Evolutionary conservation across 106 monocot species (phyloP).

Genomic region (Platanthera guangdongensis): DNA sequence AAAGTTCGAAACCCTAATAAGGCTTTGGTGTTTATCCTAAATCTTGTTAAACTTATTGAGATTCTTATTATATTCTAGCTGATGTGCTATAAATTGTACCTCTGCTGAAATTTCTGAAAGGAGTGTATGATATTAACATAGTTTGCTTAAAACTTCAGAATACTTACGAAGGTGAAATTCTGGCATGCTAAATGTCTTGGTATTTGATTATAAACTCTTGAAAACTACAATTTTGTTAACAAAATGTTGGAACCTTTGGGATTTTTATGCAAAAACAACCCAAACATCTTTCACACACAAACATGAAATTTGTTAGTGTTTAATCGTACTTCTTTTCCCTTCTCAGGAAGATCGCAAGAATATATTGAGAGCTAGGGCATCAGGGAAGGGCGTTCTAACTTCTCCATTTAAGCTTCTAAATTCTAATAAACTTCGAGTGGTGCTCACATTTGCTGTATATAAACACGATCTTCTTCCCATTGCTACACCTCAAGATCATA

Average conservation of each 20-base stretch:
- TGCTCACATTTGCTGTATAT: conserved; percentile 79
- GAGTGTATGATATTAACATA: too few species aligned
- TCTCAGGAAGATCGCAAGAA: conserved; percentile 75
- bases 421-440: conserved; percentile 76
- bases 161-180: not conserved
- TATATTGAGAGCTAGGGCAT: conserved; percentile 61
- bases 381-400: conserved; percentile 80
- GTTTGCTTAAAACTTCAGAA: not conserved
- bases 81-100: too few species aligned
- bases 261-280: too few species aligned
- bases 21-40: too few species aligned
- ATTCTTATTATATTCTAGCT: too few species aligned
- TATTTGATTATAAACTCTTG: too few species aligned
- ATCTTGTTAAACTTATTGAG: too few species aligned
- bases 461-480: conserved; percentile 47
- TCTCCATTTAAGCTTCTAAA: conserved; percentile 81
- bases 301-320: not conserved
- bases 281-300: not conserved
- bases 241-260: too few species aligned
- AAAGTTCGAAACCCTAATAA: too few species aligned
- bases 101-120: too few species aligned
- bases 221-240: too few species aligned
- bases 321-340: not conserved
- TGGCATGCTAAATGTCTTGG: too few species aligned
- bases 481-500: conserved; percentile 49